These are phyloP conservation scores for Sporothrix sp. DNA, from an alignment of 2,329 filamentous ascomycete genomes.

Conservation along the genomic window DNA sequence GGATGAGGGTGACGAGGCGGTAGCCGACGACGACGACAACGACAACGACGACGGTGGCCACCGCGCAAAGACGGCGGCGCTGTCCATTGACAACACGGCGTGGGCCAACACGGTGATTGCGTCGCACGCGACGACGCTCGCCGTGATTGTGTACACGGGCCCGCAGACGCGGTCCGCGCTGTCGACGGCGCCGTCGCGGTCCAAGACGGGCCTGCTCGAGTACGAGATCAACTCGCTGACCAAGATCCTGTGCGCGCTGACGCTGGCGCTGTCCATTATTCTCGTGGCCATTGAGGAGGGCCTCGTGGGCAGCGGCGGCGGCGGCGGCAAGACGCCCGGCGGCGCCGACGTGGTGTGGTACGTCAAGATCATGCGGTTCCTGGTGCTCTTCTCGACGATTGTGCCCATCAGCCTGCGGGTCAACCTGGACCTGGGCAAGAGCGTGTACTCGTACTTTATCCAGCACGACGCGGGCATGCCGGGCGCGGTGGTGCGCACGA, in stretches of 20 bases:
- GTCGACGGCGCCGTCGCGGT: slow-evolving; percentile 83
- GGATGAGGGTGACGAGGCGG: slow-evolving; percentile 30
- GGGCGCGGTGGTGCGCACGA: slow-evolving; percentile 87
- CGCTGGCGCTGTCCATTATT: slow-evolving; percentile 73
- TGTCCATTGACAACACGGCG: slow-evolving; percentile 93
- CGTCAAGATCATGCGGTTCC: slow-evolving; percentile 93
- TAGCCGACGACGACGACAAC: not conserved
- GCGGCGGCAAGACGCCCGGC: slow-evolving; percentile 40
- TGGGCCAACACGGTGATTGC: slow-evolving; percentile 98
- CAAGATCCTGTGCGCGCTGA: slow-evolving; percentile 88
- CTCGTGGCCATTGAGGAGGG: slow-evolving; percentile 84
- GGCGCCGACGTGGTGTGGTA: slow-evolving; percentile 63
- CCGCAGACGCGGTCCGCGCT: slow-evolving; percentile 88
- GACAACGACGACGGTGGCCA: slow-evolving; percentile 3
- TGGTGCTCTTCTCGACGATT: slow-evolving; percentile 98
- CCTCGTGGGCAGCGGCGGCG: slow-evolving; percentile 42
- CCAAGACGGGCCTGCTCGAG: slow-evolving; percentile 87
- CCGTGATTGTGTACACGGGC: slow-evolving; percentile 89
- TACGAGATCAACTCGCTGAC: slow-evolving; percentile 95
- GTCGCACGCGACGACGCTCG: slow-evolving; percentile 79
- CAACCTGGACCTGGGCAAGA: slow-evolving; percentile 95
- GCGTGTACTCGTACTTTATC: slow-evolving; percentile 91
- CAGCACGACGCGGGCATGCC: slow-evolving; percentile 83
- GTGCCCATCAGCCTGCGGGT: slow-evolving; percentile 94
- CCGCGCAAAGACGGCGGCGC: slow-evolving; percentile 41